Evolutionary conservation across 1,139 yeast species (phyloP), one percentile per base, ranked within the genome.

Genomic region (Geotrichum australiense): DNA sequence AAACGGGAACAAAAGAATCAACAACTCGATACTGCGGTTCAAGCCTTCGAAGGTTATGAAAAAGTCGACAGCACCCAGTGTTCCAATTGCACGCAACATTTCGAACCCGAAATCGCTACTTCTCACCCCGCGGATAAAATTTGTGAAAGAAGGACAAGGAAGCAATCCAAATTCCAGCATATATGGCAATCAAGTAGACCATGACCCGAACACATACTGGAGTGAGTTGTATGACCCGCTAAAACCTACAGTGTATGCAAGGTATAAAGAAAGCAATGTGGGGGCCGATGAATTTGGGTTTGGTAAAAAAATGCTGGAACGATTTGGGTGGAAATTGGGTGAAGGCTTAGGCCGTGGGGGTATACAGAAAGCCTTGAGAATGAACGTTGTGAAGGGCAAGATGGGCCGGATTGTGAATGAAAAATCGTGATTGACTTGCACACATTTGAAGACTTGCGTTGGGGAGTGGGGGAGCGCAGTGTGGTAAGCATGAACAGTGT

Each of bases 301-400:
- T 37, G 51, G 45, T 4, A 24, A 28, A 5, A 37, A 41, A 18
- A 39, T 52, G 15, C 39, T 52, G 47, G 37, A 54, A 48, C 46
- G 49, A 37, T 47, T 57, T 47, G 50, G 60, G 45, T 47, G 53
- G 55, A 22, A 45, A 39, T 44, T 49, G 37, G 50, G 48, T 25
- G 20, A 46, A 40, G 50, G 56, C 21, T 38, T 46, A 39, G 48
- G 50, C 16, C 23, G 41, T 7, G 41, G 45, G 28, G 49, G 61
- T 42, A 47, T 57, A 46, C 42, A 55, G 37, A 45, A 38, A 19
- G 45, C 53, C 38, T 33, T 47, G 45, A 26, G 54, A 21, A 26
- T 52, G 29, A 39, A 41, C 12, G 33, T 42, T 12, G 47, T 44
- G 41, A 42, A 37, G 30, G 53, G 55, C n/a, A 25, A 31, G 15